These are phyloP conservation scores for Saccharomycopsis fibuligera DNA, from an alignment of 805 yeast genomes.

Conservation along the genomic window DNA sequence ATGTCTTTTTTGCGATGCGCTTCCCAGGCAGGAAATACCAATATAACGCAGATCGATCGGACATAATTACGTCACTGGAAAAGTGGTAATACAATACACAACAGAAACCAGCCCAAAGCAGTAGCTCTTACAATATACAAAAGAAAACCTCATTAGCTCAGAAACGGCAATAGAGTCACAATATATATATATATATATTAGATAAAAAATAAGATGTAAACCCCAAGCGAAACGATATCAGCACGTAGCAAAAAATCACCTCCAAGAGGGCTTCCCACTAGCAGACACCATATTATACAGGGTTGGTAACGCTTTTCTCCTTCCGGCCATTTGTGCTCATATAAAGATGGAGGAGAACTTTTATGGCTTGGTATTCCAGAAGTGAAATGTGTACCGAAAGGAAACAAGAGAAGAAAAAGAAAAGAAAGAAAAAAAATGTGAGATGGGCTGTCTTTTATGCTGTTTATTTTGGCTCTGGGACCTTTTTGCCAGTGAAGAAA, in stretches of 20 bases:
- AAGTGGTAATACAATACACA: too few relatives aligned
- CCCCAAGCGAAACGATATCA: conserved; percentile 21
- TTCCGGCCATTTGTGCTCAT: conserved; percentile 23
- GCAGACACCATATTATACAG: conserved; percentile 14
- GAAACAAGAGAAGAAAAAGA: conserved; percentile 2
- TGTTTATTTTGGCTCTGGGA: too few relatives aligned
- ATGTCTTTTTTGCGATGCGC: too few relatives aligned
- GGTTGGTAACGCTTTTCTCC: conserved; percentile 17
- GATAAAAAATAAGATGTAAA: conserved; percentile 8
- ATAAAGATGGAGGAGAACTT: conserved; percentile 16
- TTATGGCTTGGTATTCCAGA: conserved; percentile 23
- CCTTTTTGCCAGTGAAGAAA: too few relatives aligned
- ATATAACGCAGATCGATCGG: too few relatives aligned
- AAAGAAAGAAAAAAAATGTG: neutral
- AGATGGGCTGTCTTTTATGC: too few relatives aligned
- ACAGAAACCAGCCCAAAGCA: too few relatives aligned
- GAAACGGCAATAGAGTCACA: too few relatives aligned
- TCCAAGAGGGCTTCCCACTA: neutral
- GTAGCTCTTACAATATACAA: too few relatives aligned
- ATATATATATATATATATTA: neutral
- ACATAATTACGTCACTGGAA: too few relatives aligned
- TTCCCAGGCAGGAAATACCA: too few relatives aligned
- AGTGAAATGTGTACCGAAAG: conserved; percentile 19
- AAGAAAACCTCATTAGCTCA: too few relatives aligned
- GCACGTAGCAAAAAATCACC: neutral